phyloP scores from a whole-genome alignment of 176 grass and related monocot species.

The Avena eriantha region DNA sequence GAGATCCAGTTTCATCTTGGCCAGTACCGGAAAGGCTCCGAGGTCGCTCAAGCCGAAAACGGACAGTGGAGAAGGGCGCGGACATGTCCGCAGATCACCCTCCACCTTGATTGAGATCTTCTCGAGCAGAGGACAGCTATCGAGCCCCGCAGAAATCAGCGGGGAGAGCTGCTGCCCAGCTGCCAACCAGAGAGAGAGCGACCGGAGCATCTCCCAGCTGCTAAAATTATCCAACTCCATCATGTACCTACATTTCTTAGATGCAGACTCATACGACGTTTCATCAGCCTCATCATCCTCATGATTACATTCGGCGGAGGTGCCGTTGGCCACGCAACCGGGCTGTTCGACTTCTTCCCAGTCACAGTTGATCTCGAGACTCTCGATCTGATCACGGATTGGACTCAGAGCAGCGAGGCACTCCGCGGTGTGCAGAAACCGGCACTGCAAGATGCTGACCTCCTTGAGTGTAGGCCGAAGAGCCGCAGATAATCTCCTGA shows the following conservation, averaged over 20 bases:
- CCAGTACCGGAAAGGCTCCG: slow-evolving; percentile 55
- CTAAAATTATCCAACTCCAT: slow-evolving; percentile 52
- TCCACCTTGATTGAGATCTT: slow-evolving; percentile 90
- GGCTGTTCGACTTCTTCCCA: slow-evolving; percentile 53
- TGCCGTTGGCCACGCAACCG: slow-evolving; percentile 28
- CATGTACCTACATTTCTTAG: slow-evolving; percentile 73
- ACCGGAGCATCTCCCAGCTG: slow-evolving; percentile 75
- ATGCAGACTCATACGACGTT: slow-evolving; percentile 46
- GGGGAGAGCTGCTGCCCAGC: slow-evolving; percentile 80
- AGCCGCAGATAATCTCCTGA: slow-evolving; percentile 48
- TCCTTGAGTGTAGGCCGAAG: slow-evolving; percentile 75
- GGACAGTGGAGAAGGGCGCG: slow-evolving; percentile 20
- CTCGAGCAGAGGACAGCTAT: slow-evolving; percentile 76
- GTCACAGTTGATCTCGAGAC: slow-evolving; percentile 85
- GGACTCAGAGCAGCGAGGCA: slow-evolving; percentile 68
- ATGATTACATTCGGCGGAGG: slow-evolving; percentile 6
- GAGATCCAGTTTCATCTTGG: slow-evolving; percentile 94
- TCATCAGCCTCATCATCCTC: slow-evolving; percentile 52
- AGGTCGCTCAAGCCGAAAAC: slow-evolving; percentile 72
- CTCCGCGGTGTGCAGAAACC: slow-evolving; percentile 57
- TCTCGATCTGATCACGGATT: slow-evolving; percentile 70
- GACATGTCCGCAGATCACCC: slow-evolving; percentile 79
- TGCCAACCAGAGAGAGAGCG: slow-evolving; percentile 82
- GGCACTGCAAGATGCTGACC: slow-evolving; percentile 68
- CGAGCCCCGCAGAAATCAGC: slow-evolving; percentile 59